A percentile compares a stretch with the other conserved stretches of the same genome.
Conservation (phyloP, 352 stramenopile species). For the Phytophthora pluvialis region DNA sequence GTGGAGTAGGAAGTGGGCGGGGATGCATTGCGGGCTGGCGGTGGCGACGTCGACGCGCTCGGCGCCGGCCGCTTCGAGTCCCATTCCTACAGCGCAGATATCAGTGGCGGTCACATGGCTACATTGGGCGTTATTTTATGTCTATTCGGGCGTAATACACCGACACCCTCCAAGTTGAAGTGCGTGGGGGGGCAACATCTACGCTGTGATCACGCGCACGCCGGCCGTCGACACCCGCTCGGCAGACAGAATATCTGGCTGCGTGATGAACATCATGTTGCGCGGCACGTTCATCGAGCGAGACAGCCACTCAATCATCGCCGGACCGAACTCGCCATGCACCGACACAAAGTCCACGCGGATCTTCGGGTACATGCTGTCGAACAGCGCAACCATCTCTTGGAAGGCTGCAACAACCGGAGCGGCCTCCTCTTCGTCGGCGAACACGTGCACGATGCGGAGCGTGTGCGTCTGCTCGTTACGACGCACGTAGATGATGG, state of each 20-base stretch:
- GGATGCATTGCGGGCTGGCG: not conserved
- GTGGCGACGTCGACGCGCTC: not conserved
- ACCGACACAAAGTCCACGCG: constrained; percentile 80
- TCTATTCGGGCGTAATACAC: no score
- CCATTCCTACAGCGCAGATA: constrained; percentile 8
- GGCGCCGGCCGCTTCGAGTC: constrained; percentile 3
- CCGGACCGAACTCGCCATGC: constrained; percentile 58
- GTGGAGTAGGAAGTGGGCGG: constrained; percentile 24
- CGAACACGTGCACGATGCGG: constrained; percentile 82
- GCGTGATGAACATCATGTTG: constrained; percentile 93
- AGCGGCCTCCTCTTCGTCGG: constrained; percentile 21
- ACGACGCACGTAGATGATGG: constrained; percentile 92
- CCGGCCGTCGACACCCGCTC: constrained; percentile 76
- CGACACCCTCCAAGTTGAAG: no score
- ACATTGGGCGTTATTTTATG: not conserved
- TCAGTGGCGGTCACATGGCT: not conserved
- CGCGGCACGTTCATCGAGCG: constrained; percentile 67
- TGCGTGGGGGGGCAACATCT: no score
- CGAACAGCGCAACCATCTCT: constrained; percentile 66
- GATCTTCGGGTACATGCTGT: constrained; percentile 87
- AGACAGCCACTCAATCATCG: constrained; percentile 78
- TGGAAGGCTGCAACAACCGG: constrained; percentile 25
- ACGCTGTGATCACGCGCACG: constrained; percentile 54
- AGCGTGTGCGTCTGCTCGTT: constrained; percentile 92
- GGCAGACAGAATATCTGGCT: constrained; percentile 56